These are phyloP conservation scores for Talaromyces marneffei DNA, from an alignment of 2,329 filamentous ascomycete genomes.

Conservation along the genomic window DNA sequence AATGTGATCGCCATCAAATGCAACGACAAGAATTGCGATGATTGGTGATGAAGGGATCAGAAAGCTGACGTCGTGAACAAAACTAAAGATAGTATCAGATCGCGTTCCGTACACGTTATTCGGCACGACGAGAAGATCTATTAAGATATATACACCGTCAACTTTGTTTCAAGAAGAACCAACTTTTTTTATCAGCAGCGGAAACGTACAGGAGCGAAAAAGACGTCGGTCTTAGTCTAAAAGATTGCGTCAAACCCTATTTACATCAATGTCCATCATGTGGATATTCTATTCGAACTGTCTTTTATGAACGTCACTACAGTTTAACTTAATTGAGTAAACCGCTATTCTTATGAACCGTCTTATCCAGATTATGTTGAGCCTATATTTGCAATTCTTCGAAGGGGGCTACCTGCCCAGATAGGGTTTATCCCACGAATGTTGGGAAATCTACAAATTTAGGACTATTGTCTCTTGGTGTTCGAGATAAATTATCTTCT, in stretches of 20 bases:
- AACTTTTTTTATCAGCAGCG: background rate
- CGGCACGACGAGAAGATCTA: background rate
- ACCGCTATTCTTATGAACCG: background rate
- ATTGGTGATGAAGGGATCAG: background rate
- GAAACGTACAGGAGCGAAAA: background rate
- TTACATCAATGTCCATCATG: background rate
- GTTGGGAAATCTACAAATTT: background rate
- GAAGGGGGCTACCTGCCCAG: background rate
- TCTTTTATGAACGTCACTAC: background rate
- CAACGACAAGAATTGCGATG: background rate
- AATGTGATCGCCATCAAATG: background rate
- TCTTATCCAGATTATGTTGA: too few relatives aligned
- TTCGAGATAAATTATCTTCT: background rate
- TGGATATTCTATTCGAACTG: background rate
- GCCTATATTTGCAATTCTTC: too few relatives aligned
- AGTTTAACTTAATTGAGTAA: background rate
- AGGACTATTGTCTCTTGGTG: background rate
- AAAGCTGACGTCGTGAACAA: constrained; percentile 8
- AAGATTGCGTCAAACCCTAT: background rate
- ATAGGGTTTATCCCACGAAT: background rate
- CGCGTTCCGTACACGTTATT: constrained; percentile 4
- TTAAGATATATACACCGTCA: background rate
- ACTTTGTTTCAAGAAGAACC: background rate
- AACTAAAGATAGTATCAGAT: constrained; percentile 6
- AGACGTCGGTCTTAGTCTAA: constrained; percentile 4